These are phyloP conservation scores for Pythium utonaiense DNA, from an alignment of 352 stramenopile genomes.

Conservation along the genomic window DNA sequence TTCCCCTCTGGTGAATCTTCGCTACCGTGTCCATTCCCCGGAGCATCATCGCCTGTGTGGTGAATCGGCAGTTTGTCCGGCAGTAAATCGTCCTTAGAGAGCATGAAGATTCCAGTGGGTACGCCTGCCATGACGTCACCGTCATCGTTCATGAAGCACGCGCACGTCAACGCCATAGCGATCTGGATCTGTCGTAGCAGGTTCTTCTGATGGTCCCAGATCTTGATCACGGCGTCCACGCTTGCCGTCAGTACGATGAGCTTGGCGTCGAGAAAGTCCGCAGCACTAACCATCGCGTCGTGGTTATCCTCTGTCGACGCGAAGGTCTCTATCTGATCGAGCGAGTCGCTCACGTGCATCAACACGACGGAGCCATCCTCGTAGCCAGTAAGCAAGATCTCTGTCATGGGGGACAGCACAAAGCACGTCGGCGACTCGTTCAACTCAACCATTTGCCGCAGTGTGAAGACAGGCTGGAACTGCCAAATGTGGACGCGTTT, in stretches of 20 bases:
- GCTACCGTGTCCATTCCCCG: neutral
- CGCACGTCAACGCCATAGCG: slow-evolving; percentile 49
- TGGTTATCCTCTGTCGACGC: slow-evolving; percentile 44
- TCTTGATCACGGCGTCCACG: slow-evolving; percentile 67
- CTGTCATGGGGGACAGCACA: slow-evolving; percentile 41
- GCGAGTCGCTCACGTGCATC: slow-evolving; percentile 38
- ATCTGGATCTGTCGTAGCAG: slow-evolving; percentile 56
- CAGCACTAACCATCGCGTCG: slow-evolving; percentile 52
- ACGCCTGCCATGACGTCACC: slow-evolving; percentile 59
- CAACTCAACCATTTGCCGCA: slow-evolving; percentile 49
- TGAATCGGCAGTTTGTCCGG: slow-evolving; percentile 38
- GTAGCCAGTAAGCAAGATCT: slow-evolving; percentile 56
- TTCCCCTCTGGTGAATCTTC: neutral
- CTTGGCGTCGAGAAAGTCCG: slow-evolving; percentile 61
- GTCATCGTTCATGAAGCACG: slow-evolving; percentile 66
- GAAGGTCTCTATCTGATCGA: slow-evolving; percentile 34
- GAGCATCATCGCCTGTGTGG: neutral
- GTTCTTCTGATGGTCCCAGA: slow-evolving; percentile 63
- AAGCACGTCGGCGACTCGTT: slow-evolving; percentile 50
- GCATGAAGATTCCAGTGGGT: slow-evolving; percentile 49
- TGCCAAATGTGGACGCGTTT: slow-evolving; percentile 51
- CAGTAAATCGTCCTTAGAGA: slow-evolving; percentile 55
- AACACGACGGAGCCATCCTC: slow-evolving; percentile 59
- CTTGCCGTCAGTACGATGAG: slow-evolving; percentile 51
- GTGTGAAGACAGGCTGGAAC: slow-evolving; percentile 51